These are phyloP conservation scores for Chlorella sp. DNA, from an alignment of 139 green algal species.

Conservation along the genomic window DNA sequence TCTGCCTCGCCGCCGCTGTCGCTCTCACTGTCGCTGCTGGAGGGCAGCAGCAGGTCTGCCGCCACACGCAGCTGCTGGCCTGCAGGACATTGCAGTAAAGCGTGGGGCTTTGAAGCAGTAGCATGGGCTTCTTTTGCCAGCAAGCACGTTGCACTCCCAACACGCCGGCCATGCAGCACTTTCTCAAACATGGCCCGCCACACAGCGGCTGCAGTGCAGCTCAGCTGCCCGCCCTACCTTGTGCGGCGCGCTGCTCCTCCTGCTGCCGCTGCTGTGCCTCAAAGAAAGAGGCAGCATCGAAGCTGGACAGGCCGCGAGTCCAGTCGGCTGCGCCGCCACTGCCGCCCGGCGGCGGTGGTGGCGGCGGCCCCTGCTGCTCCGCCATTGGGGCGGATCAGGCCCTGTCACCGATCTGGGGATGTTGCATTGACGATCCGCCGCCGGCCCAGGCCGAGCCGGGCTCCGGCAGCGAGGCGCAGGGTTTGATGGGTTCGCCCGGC, in stretches of 20 bases:
- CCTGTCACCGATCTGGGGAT: too few relatives aligned
- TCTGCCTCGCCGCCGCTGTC: conserved; percentile 10
- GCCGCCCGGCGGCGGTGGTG: neutral
- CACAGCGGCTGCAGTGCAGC: neutral
- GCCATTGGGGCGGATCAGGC: neutral
- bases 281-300: conserved; percentile 39
- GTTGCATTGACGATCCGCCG: too few relatives aligned
- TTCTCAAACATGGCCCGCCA: neutral
- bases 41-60: conserved; percentile 39
- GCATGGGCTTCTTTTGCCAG: neutral
- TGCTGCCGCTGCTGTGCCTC: conserved; percentile 27
- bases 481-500: too few relatives aligned
- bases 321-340: neutral
- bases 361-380: neutral
- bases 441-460: too few relatives aligned
- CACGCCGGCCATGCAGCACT: too few relatives aligned
- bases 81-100: neutral
- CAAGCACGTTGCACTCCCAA: too few relatives aligned
- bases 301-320: conserved; percentile 25
- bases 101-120: neutral
- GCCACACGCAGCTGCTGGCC: conserved; percentile 30
- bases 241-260: neutral
- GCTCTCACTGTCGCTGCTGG: conserved; percentile 31
- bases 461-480: too few relatives aligned
- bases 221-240: neutral